Evolutionary conservation across 768 basidiomycete species (phyloP).

Genomic region (Lepiota subincarnata): DNA sequence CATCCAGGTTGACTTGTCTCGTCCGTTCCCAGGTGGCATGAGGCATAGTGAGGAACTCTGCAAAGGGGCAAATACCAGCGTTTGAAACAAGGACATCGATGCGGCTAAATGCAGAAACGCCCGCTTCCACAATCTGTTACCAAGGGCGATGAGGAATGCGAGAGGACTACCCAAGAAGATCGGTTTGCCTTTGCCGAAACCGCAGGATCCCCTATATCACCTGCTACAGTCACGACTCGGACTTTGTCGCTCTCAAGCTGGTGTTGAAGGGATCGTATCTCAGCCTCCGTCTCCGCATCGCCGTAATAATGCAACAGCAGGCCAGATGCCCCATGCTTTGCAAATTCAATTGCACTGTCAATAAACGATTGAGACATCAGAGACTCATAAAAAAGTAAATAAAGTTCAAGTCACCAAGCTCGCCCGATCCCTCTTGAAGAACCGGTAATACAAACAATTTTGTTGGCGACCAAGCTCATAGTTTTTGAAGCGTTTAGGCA

Average conservation of each 20-base stretch:
- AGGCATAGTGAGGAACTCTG: conserved; percentile 70
- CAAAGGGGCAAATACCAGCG: conserved; percentile 72
- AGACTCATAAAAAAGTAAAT: neutral
- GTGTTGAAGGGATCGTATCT: conserved; percentile 39
- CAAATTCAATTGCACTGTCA: conserved; percentile 52
- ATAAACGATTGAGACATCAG: neutral
- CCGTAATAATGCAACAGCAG: conserved; percentile 69
- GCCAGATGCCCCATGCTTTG: conserved; percentile 58
- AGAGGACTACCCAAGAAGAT: neutral
- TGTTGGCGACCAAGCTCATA: conserved; percentile 45
- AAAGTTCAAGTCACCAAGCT: conserved; percentile 39
- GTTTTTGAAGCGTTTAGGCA: neutral
- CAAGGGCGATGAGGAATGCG: neutral
- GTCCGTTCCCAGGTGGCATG: conserved; percentile 58
- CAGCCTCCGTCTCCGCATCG: conserved; percentile 47
- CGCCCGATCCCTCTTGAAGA: conserved; percentile 73
- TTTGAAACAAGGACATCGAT: conserved; percentile 52
- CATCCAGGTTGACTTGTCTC: conserved; percentile 70
- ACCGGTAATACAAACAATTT: conserved; percentile 69
- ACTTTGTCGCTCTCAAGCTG: conserved; percentile 40
- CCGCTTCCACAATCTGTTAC: conserved; percentile 56
- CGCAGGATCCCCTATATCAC: conserved; percentile 58
- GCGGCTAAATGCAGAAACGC: conserved; percentile 55
- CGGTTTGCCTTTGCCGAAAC: conserved; percentile 50
- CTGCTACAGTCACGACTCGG: conserved; percentile 47